Evolutionary conservation across 139 green algal species (phyloP).

Genomic region (Diplosphaera chodatii): DNA sequence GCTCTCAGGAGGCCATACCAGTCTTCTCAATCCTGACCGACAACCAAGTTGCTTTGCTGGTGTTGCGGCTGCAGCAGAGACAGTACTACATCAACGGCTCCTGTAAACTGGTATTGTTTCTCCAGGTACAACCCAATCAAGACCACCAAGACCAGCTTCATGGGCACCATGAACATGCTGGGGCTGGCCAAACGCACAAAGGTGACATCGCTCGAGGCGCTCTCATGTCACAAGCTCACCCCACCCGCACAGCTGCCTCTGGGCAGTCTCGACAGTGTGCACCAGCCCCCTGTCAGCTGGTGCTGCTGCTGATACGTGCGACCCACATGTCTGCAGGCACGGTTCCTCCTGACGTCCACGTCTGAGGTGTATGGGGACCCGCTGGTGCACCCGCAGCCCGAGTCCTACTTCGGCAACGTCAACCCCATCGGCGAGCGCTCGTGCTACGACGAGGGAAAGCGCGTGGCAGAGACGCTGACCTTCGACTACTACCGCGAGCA

Average conservation of each 20-base stretch:
- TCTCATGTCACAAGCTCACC: no score
- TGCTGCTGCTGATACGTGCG: no score
- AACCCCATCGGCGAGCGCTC: constrained; percentile 96
- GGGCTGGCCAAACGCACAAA: constrained; percentile 89
- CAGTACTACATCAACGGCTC: no score
- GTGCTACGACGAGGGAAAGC: constrained; percentile 99
- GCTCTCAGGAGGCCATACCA: no score
- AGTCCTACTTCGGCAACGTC: constrained; percentile 99
- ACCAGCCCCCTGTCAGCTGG: no score
- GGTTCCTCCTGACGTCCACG: constrained; percentile 91
- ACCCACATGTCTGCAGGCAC: constrained; percentile 44
- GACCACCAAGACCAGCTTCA: constrained; percentile 95
- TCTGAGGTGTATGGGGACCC: constrained; percentile 98
- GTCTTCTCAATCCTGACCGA: no score
- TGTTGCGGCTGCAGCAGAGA: no score
- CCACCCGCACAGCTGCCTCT: no score
- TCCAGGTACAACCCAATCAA: constrained; percentile 98
- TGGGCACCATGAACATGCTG: constrained; percentile 99
- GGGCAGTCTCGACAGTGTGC: no score
- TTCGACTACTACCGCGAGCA: constrained; percentile 97
- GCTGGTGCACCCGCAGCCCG: constrained; percentile 94
- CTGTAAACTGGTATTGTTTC: no score
- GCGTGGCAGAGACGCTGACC: constrained; percentile 91
- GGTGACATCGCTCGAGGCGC: no score
- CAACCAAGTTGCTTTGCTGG: no score